Evolutionary conservation across 352 stramenopile species (phyloP).

Genomic region (Aphanomyces cochlioides): DNA sequence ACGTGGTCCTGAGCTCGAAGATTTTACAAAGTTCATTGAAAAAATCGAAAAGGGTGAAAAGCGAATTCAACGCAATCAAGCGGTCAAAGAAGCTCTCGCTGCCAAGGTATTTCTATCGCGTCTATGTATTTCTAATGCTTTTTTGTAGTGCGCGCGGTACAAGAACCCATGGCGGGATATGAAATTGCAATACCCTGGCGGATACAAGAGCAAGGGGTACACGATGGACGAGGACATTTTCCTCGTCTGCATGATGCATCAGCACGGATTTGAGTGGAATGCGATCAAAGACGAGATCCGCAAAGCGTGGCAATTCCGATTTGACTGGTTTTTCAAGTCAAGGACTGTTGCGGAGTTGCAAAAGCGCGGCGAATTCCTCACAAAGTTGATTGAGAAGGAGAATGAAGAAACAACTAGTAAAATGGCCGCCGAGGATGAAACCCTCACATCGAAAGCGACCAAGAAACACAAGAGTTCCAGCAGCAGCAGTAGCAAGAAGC

Average conservation of each 20-base stretch:
- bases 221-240: constrained; percentile 98
- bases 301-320: constrained; percentile 97
- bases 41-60: constrained; percentile 97
- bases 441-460: constrained; percentile 74
- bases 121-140: neutral
- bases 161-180: constrained; percentile 88
- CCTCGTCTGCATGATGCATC: constrained; percentile 98
- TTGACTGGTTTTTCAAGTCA: constrained; percentile 99
- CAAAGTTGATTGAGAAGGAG: constrained; percentile 93
- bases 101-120: constrained; percentile 73
- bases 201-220: constrained; percentile 93
- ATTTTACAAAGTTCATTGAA: constrained; percentile 90
- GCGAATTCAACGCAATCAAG: constrained; percentile 92
- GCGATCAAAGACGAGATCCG: constrained; percentile 97
- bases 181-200: constrained; percentile 82
- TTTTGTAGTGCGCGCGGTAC: constrained; percentile 78
- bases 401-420: constrained; percentile 86
- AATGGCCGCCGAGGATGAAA: constrained; percentile 64
- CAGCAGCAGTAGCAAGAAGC: constrained; percentile 30
- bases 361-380: constrained; percentile 94
- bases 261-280: constrained; percentile 93
- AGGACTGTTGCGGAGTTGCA: constrained; percentile 96
- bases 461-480: constrained; percentile 45
- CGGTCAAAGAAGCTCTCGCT: constrained; percentile 95
- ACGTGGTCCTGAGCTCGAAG: constrained; percentile 90